These are phyloP conservation scores for Malus hybrid DNA, from an alignment of 331 rosid species.

Conservation along the genomic window DNA sequence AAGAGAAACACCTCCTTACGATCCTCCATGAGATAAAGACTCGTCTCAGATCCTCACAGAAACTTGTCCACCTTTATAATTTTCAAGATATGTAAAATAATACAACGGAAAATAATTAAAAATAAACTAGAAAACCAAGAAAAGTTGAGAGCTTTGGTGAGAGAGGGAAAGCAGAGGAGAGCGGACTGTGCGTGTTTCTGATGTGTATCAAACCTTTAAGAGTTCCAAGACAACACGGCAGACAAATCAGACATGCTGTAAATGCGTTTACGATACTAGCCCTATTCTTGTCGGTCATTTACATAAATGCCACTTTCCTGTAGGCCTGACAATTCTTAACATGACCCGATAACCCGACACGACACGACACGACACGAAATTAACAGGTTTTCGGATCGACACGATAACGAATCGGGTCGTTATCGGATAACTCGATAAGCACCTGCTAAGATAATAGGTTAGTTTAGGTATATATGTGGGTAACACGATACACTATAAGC, in stretches of 20 bases:
- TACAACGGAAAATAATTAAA: no score
- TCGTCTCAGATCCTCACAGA: neutral
- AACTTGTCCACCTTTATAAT: neutral
- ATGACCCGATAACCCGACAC: no score
- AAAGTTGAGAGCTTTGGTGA: neutral
- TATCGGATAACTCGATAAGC: no score
- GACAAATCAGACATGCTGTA: neutral
- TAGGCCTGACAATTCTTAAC: no score
- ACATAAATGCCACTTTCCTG: neutral
- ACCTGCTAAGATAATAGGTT: no score
- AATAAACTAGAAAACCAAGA: neutral
- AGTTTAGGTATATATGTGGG: no score
- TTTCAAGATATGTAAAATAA: neutral
- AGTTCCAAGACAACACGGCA: neutral
- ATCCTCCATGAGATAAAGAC: slow-evolving; percentile 48
- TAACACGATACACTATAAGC: no score
- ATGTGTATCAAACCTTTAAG: neutral
- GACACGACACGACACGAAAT: no score
- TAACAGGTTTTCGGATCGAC: no score
- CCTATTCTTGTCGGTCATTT: neutral
- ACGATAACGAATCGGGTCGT: no score
- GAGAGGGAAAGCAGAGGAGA: neutral
- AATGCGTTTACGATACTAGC: neutral
- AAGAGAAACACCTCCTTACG: slow-evolving; percentile 59
- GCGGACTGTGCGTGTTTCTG: neutral